Evolutionary conservation across 2,329 filamentous ascomycete species (phyloP), one percentile per base, ranked within the genome.

Genomic region (Ceratocystis cubensis): DNA sequence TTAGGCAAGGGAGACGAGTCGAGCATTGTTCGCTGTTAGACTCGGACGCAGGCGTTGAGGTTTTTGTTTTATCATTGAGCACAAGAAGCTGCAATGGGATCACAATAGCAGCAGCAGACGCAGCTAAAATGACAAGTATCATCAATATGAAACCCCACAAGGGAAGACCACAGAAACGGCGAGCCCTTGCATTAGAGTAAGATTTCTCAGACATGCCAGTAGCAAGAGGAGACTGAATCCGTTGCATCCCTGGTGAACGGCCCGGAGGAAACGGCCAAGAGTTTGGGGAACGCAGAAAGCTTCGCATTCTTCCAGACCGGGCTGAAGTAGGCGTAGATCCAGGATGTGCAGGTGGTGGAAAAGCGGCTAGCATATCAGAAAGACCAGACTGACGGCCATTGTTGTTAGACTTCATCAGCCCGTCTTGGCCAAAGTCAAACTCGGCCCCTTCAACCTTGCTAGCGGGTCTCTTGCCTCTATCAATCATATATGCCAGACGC

Each of bases 161-260:
- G 1, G 91, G 88, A 71, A 97, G 81, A 17, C 93, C 93, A 72
- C 93, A 99, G 75, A 88, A 95, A 66, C 84, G 84, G 48, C 88
- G 84, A 13, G 79, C 75, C 68, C 76, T 78, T 71, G 71, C 28
- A 7, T 22, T 56, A 15, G 33, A 30, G 33, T 59, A 37, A 5
- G 59, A 44, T 61, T 68, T 68, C 25, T 70, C 70, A 33, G 71
- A 57, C 37, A 64, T 53, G 10, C 66, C 66, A 6, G 64, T 66
- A 28, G 64, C 50, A 7, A 68, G 44, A 30, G 66, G 66, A 13
- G 66, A 68, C 22, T 30, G 65, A n/a, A 68, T 20, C 22, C 62
- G 65, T 37, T 63, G 64, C 66, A 65, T 64, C 15, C 56, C 64
- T 20, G 64, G 56, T 8, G 67, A 63, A 59, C 71, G 71, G 30